These are phyloP conservation scores for Solanum dulcamara DNA, from an alignment of 257 asterid species.

Conservation along the genomic window DNA sequence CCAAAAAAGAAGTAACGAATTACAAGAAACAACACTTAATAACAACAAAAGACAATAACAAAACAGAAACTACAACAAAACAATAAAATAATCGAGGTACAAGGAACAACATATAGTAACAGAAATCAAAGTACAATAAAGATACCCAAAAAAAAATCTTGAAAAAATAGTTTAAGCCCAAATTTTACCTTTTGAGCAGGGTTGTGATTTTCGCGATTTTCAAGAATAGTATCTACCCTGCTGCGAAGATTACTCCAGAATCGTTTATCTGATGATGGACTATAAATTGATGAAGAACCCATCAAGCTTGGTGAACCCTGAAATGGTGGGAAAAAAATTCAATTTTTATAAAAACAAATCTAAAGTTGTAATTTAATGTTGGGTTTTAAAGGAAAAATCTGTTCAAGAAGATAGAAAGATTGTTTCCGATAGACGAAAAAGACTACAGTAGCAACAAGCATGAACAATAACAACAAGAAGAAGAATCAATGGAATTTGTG, in stretches of 20 bases:
- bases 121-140: not conserved
- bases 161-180: not conserved
- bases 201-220: conserved; percentile 26
- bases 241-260: conserved; percentile 73
- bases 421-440: not conserved
- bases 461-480: not conserved
- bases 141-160: not conserved
- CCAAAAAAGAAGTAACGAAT: no score
- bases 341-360: not conserved
- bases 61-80: not conserved
- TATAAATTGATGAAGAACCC: conserved; percentile 37
- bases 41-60: not conserved
- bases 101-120: not conserved
- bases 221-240: conserved; percentile 57
- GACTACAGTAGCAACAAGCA: not conserved
- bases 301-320: conserved; percentile 37
- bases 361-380: not conserved
- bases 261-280: conserved; percentile 73
- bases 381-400: not conserved
- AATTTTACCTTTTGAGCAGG: not conserved
- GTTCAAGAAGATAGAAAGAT: not conserved
- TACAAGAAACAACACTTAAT: not conserved
- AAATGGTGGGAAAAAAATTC: not conserved
- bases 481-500: not conserved
- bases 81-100: not conserved